Evolutionary conservation across 495 filamentous ascomycete genomes (phyloP), one percentile per base, ranked within the genome.

Genomic region (Hypoxylon fuscum): DNA sequence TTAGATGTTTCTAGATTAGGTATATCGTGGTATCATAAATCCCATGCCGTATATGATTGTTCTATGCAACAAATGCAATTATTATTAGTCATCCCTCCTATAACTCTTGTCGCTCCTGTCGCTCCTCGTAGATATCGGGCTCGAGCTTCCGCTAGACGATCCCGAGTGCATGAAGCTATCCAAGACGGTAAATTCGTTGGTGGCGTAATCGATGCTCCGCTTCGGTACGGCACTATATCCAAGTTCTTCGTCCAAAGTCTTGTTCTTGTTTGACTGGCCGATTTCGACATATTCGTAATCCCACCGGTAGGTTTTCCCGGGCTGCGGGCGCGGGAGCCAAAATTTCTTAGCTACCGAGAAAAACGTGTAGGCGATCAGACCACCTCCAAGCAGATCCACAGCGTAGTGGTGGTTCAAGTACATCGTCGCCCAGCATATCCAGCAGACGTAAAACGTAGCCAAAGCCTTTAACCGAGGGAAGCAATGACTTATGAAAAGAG

Each of bases 371-470:
- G 93, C 90, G 46, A 97, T 74, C 43, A 96, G 75, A 74, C 88
- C 90, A 61, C 93, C 93, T 52, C 87, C 91, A 44, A 97, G 89
- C 41, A 97, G 79, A 75, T 97, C 93, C 41, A 97, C 90, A 42
- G 93, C 93, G 69, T 97, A 97, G 75, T 97, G 93, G 74, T 97
- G 93, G 38, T 91, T 93, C 49, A 97, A 85, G 68, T 97, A 96
- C 90, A 97, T 95, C 45, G 93, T 97, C n/a, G 93, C 88, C 93
- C 93, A 97, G 89, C 91, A 96, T 69, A 97, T 87, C 93, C 93
- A 97, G 50, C 88, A 80, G 8, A 87, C 88, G 74, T 97, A 97
- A 44, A 80, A 81, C 42, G 92, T 81, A 76, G 94, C 95, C 21
- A 93, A 69, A 31, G 87, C 85, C 62, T 86, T 85, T 52, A 93